Conservation (phyloP, 2,329 filamentous ascomycete species). For the Aspergillus fijiensis region DNA sequence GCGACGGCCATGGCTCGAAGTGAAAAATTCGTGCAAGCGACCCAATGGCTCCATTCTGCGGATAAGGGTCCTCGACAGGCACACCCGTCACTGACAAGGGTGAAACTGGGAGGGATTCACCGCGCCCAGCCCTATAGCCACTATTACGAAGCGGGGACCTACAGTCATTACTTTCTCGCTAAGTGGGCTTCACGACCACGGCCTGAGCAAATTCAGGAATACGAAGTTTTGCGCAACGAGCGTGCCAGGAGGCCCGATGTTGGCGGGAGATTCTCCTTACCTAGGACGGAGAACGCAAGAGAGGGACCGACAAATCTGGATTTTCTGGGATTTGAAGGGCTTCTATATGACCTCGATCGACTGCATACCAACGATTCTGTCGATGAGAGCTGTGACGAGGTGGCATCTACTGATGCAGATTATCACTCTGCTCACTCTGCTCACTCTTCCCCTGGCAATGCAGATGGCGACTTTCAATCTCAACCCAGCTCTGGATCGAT, state of each 20-base stretch:
- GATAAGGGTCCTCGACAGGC: background rate
- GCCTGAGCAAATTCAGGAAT: background rate
- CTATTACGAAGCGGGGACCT: conserved; percentile 26
- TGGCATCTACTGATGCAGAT: too few relatives aligned
- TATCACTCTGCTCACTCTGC: background rate
- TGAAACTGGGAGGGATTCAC: conserved; percentile 46
- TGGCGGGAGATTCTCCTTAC: too few relatives aligned
- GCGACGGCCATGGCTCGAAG: conserved; percentile 40
- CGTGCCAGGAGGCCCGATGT: background rate
- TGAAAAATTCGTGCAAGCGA: conserved; percentile 28
- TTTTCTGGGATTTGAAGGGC: background rate
- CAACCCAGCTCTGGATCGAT: background rate
- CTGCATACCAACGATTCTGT: background rate
- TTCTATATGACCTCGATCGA: background rate
- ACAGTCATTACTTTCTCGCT: conserved; percentile 8
- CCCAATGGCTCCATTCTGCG: conserved; percentile 35
- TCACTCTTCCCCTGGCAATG: background rate
- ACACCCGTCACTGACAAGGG: conserved; percentile 19
- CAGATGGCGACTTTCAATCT: background rate
- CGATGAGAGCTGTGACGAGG: background rate
- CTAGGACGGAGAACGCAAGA: too few relatives aligned
- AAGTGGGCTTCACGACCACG: background rate
- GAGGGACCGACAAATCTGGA: too few relatives aligned
- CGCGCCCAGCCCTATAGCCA: conserved; percentile 45
- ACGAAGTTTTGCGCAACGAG: background rate